Percentiles rank a stretch among this genome's conserved stretches.
Conservation (phyloP, 306 rosid genomes). For the Mimosa bimucronata region DNA sequence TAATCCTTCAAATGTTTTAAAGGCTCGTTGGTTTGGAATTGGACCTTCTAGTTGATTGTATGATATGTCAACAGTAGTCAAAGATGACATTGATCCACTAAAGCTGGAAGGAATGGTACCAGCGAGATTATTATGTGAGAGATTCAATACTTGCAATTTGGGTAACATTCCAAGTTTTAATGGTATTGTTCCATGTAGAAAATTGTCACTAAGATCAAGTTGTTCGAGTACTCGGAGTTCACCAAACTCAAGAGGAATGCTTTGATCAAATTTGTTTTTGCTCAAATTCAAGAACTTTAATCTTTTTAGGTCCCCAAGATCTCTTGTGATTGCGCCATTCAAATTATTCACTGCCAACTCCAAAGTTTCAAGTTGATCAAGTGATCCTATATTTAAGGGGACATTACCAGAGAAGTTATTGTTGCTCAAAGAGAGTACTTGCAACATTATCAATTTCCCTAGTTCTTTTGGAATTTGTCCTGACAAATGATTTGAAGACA, state of each 20-base stretch:
- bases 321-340: conserved; percentile 4
- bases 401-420: conserved; percentile 22
- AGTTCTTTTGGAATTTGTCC: conserved; percentile 45
- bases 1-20: neutral
- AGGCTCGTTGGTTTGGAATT: conserved; percentile 25
- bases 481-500: conserved; percentile 31
- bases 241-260: neutral
- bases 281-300: neutral
- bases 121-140: conserved; percentile 44
- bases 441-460: conserved; percentile 1
- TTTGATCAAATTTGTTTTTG: conserved; percentile 18
- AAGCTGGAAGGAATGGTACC: conserved; percentile 37
- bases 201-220: neutral
- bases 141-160: conserved; percentile 34
- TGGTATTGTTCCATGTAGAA: conserved; percentile 29
- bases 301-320: neutral
- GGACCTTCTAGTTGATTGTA: conserved; percentile 26
- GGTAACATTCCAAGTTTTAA: conserved; percentile 22
- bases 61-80: neutral
- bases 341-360: conserved; percentile 27
- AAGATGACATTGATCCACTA: neutral
- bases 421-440: neutral
- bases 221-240: neutral
- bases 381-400: conserved; percentile 13
- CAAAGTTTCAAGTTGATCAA: neutral